These are phyloP conservation scores for Rheum nobile DNA, from an alignment of 148 eudicot genomes.

Conservation along the genomic window DNA sequence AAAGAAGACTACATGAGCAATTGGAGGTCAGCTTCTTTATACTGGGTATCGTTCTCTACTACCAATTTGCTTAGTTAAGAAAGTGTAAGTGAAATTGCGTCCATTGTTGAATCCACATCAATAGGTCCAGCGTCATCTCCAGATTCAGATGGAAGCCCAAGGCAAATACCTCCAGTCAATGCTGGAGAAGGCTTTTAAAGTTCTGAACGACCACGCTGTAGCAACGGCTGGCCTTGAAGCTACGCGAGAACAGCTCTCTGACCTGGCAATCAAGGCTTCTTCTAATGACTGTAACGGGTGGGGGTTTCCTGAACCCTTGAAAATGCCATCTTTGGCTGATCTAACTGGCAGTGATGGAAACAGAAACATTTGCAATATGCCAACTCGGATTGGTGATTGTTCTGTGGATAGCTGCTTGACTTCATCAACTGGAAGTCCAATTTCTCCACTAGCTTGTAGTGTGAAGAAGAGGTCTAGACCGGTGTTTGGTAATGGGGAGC, in stretches of 20 bases:
- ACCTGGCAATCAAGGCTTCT: slow-evolving; percentile 39
- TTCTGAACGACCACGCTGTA: slow-evolving; percentile 34
- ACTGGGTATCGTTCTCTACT: background rate
- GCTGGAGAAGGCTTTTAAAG: slow-evolving; percentile 71
- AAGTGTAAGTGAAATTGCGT: background rate
- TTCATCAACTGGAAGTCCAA: slow-evolving; percentile 30
- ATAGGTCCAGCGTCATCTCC: slow-evolving; percentile 65
- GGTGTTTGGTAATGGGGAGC: slow-evolving; percentile 28
- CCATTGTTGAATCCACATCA: background rate
- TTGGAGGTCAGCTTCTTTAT: slow-evolving; percentile 43
- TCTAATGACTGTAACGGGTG: slow-evolving; percentile 26
- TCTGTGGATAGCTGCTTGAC: slow-evolving; percentile 55
- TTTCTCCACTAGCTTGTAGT: slow-evolving; percentile 30
- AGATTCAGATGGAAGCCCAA: slow-evolving; percentile 68
- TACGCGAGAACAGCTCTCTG: slow-evolving; percentile 46
- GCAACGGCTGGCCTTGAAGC: slow-evolving; percentile 49
- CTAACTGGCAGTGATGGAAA: slow-evolving; percentile 12
- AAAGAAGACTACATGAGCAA: slow-evolving; percentile 64
- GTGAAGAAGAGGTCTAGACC: slow-evolving; percentile 52
- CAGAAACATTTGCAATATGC: slow-evolving; percentile 13
- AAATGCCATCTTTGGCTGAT: slow-evolving; percentile 23
- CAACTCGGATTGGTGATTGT: slow-evolving; percentile 42
- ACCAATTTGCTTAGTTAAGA: background rate
- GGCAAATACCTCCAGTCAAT: slow-evolving; percentile 61
- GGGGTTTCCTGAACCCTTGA: slow-evolving; percentile 20